Conservation (phyloP, 2,329 filamentous ascomycete genomes). For the Capronia epimyces region DNA sequence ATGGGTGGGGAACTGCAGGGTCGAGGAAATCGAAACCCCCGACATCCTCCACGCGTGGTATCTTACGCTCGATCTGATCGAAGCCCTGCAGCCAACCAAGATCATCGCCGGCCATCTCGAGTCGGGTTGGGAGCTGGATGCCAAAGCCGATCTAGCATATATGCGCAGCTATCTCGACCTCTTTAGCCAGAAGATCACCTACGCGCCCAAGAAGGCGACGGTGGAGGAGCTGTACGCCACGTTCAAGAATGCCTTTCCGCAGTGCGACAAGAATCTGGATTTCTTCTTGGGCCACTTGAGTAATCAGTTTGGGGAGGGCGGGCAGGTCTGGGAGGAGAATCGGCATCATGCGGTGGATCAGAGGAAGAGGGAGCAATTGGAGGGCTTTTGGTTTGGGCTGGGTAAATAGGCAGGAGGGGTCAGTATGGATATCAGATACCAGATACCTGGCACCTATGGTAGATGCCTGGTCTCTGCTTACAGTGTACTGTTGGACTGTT, state of each 20-base stretch:
- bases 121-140: slow-evolving; percentile 30
- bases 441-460: too few relatives aligned
- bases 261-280: slow-evolving; percentile 32
- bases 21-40: slow-evolving; percentile 33
- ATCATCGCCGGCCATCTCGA: slow-evolving; percentile 27
- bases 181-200: slow-evolving; percentile 31
- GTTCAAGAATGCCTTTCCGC: slow-evolving; percentile 32
- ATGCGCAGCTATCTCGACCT: slow-evolving; percentile 32
- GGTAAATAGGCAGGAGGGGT: too few relatives aligned
- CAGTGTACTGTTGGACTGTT: too few relatives aligned
- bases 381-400: too few relatives aligned
- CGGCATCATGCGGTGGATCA: slow-evolving; percentile 29
- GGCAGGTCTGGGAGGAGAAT: slow-evolving; percentile 34
- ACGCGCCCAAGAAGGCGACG: slow-evolving; percentile 28
- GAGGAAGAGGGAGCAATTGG: slow-evolving; percentile 9
- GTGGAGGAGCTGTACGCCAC: slow-evolving; percentile 32
- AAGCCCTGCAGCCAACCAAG: slow-evolving; percentile 15
- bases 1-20: slow-evolving; percentile 26
- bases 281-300: slow-evolving; percentile 35
- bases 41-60: slow-evolving; percentile 30
- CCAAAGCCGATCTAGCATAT: slow-evolving; percentile 30
- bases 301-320: slow-evolving; percentile 34
- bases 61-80: slow-evolving; percentile 30
- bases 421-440: too few relatives aligned
- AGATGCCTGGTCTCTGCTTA: too few relatives aligned